These are phyloP conservation scores for Toxoplasma gondii DNA, from an alignment of 169 alveolate genomes.

Conservation along the genomic window DNA sequence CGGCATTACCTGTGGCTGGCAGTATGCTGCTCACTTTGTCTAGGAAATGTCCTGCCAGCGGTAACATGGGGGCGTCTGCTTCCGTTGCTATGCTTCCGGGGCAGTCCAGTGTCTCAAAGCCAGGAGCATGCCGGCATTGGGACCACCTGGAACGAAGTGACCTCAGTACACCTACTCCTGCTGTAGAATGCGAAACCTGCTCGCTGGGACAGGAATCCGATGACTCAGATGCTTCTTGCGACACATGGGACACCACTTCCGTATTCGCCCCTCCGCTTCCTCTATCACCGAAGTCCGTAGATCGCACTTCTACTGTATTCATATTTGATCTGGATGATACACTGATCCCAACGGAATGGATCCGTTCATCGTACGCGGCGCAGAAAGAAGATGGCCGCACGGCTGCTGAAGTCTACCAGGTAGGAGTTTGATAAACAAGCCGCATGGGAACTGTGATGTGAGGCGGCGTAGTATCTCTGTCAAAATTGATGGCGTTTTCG, in stretches of 20 bases:
- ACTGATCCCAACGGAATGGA: constrained; percentile 85
- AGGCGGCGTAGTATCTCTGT: not conserved
- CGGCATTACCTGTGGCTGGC: not conserved
- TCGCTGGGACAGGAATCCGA: not conserved
- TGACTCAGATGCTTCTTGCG: constrained; percentile 18
- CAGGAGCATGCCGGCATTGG: constrained; percentile 22
- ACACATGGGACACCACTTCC: constrained; percentile 9
- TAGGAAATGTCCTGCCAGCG: constrained; percentile 17
- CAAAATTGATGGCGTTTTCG: not conserved
- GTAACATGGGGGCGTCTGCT: constrained; percentile 29
- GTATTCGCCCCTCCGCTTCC: not conserved
- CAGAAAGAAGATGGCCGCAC: constrained; percentile 50
- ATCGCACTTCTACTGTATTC: constrained; percentile 60
- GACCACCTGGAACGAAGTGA: not conserved
- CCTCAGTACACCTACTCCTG: not conserved
- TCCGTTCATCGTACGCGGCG: constrained; percentile 68
- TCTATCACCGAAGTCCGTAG: not conserved
- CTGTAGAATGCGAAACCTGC: not conserved
- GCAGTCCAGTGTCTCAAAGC: not conserved
- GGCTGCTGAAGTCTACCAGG: constrained; percentile 62
- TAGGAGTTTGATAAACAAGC: not conserved
- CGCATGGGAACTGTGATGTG: not conserved
- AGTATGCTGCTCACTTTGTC: constrained; percentile 40
- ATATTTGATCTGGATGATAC: constrained; percentile 86
- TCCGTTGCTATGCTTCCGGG: constrained; percentile 21